Evolutionary conservation across 2,329 filamentous ascomycete species (phyloP).

Genomic region (Alternaria postmessia): DNA sequence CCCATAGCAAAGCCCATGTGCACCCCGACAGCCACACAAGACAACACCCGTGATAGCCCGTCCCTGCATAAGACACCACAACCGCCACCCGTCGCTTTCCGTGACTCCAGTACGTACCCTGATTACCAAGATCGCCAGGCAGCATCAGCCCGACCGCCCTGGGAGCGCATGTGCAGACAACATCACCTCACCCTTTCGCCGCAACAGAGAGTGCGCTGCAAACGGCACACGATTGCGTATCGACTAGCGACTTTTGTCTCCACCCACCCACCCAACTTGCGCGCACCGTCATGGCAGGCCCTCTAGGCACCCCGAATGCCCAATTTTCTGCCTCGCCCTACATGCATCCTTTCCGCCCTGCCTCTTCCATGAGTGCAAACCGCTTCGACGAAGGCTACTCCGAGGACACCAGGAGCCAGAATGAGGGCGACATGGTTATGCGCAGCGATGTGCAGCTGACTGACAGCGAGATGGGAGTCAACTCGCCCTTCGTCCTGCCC

Average conservation of each 20-base stretch:
- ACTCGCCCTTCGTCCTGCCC: slow-evolving; percentile 54
- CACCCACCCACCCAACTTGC: neutral
- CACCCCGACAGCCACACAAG: neutral
- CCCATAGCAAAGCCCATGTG: neutral
- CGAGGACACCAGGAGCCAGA: slow-evolving; percentile 69
- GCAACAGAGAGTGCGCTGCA: slow-evolving; percentile 1
- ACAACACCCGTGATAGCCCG: neutral
- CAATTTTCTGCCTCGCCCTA: slow-evolving; percentile 45
- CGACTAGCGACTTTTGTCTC: slow-evolving; percentile 6
- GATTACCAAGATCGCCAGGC: slow-evolving; percentile 19
- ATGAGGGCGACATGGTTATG: slow-evolving; percentile 53
- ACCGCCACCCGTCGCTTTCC: slow-evolving; percentile 5
- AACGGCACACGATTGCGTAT: neutral
- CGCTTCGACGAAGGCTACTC: slow-evolving; percentile 85
- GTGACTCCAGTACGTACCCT: neutral
- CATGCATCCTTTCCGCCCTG: slow-evolving; percentile 47
- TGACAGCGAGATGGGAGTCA: slow-evolving; percentile 45
- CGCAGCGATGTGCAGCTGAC: slow-evolving; percentile 46
- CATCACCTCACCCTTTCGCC: slow-evolving; percentile 1
- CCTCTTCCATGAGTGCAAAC: slow-evolving; percentile 48
- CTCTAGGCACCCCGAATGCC: slow-evolving; percentile 32
- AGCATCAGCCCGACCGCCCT: slow-evolving; percentile 16
- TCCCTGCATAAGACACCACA: neutral
- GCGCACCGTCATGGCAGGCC: slow-evolving; percentile 43
- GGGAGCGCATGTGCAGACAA: slow-evolving; percentile 4